Base-by-base conservation (phyloP, 1,284 basidiomycete genomes). In the Marasmius fiardii region DNA sequence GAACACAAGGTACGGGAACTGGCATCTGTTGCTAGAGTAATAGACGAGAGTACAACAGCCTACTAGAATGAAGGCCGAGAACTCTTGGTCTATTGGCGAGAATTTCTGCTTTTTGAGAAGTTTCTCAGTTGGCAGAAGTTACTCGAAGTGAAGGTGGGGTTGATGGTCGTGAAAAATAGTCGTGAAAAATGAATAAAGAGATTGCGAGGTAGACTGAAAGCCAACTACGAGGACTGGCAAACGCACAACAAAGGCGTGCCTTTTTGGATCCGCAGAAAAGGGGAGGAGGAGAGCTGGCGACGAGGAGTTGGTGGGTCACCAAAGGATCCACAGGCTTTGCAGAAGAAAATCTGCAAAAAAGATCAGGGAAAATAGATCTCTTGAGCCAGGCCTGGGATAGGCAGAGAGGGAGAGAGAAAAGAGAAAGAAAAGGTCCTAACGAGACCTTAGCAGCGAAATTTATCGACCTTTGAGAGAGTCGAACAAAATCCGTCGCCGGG, bases 181-280 rank as follows among this genome's bases (percentile, higher is more conserved):
- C 82, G 83, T 85, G 75, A 74, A 66, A 59, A 54, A 58, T 55
- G 59, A 55, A 43, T 37, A 57, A 51, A 58, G 65, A 63, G 63
- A 58, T 53, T 53, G 59, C 56, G 58, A 59, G 55, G 52, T 63
- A 67, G 68, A 64, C 66, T 65, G 61, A n/a, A n/a, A 68, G 66
- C 68, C 66, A 68, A 73, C 59, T 65, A 62, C 53, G 63, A 64
- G 63, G 70, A 52, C 57, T 86, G 88, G 88, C 88, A 77, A 77
- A 91, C 88, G 88, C 89, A 78, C 88, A 91, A 78, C 85, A 79
- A 91, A 91, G 88, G 89, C 88, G 88, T 91, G 88, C 89, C 88
- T 90, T 90, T 90, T 90, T 62, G 63, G 61, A 58, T 59, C 60
- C 60, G 64, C 61, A 63, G 64, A 64, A 48, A 48, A 68, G 65